Percentiles rank a stretch among this genome's conserved stretches.
Evolutionary conservation across 108 stramenopile genomes (phyloP).

Genomic region (Pseudonitzschia pungens): DNA sequence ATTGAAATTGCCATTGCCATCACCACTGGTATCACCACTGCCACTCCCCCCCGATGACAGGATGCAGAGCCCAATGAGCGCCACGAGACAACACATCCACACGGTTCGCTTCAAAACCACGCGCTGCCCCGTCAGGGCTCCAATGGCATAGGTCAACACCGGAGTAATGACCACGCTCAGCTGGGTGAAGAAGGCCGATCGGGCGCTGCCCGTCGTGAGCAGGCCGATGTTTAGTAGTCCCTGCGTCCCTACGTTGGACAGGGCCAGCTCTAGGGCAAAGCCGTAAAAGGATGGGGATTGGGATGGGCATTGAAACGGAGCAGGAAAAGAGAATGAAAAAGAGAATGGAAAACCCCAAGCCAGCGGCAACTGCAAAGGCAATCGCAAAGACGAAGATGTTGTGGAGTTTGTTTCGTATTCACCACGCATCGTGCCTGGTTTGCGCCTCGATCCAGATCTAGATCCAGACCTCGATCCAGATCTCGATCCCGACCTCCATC

Average conservation of each 20-base stretch:
- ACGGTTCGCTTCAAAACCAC: constrained; percentile 18
- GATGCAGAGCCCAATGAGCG: constrained; percentile 43
- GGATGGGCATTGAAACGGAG: too few species aligned
- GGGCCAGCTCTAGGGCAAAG: constrained; percentile 55
- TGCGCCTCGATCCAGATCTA: too few species aligned
- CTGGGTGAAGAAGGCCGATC: constrained; percentile 67
- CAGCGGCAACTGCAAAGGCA: too few species aligned
- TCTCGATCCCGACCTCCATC: too few species aligned
- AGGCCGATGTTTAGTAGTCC: constrained; percentile 56
- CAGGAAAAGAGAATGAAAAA: too few species aligned
- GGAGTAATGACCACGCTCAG: constrained; percentile 68
- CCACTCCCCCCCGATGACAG: constrained; percentile 37
- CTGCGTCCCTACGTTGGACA: constrained; percentile 65
- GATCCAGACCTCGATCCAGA: too few species aligned
- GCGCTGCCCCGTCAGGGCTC: not conserved
- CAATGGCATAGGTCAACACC: constrained; percentile 49
- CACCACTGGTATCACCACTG: not conserved
- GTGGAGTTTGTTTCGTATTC: too few species aligned
- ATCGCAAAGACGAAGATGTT: too few species aligned
- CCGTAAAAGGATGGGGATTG: constrained; percentile 39
- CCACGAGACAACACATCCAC: constrained; percentile 54
- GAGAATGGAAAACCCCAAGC: too few species aligned
- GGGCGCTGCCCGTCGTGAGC: constrained; percentile 46
- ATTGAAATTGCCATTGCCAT: not conserved
- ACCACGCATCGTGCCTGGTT: too few species aligned